Percentiles rank a stretch among this genome's conserved stretches.
These are phyloP conservation scores for Globisporangium abappressorium DNA, from an alignment of 352 stramenopile genomes.

Conservation along the genomic window DNA sequence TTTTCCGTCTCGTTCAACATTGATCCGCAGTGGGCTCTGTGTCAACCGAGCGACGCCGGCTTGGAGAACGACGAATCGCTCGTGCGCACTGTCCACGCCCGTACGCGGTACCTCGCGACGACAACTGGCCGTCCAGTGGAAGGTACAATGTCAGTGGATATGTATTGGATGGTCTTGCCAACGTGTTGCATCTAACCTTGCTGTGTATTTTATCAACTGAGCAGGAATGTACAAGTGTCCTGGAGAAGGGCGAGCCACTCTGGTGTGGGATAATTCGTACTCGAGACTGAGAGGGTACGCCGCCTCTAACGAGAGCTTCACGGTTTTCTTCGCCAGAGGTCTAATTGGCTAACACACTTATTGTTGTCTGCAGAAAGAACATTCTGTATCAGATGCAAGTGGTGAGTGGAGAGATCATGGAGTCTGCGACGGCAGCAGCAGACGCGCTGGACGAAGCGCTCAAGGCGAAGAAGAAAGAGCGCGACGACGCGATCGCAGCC, in stretches of 20 bases:
- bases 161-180: not conserved
- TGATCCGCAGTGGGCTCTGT: slow-evolving; percentile 18
- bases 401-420: slow-evolving; percentile 64
- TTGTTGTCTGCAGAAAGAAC: slow-evolving; percentile 51
- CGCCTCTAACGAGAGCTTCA: not conserved
- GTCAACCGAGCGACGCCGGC: slow-evolving; percentile 18
- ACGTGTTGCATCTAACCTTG: not conserved
- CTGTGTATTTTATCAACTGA: not conserved
- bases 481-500: slow-evolving; percentile 31
- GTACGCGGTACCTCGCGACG: slow-evolving; percentile 55
- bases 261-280: slow-evolving; percentile 84
- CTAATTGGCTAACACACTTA: not conserved
- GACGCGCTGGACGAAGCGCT: slow-evolving; percentile 73
- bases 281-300: slow-evolving; percentile 66
- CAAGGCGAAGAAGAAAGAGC: slow-evolving; percentile 44
- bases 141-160: slow-evolving; percentile 19
- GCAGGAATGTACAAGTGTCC: slow-evolving; percentile 56
- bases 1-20: slow-evolving; percentile 60
- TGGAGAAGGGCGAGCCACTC: slow-evolving; percentile 45
- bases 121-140: slow-evolving; percentile 52
- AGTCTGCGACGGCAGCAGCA: slow-evolving; percentile 60
- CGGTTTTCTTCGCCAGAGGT: not conserved
- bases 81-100: slow-evolving; percentile 55
- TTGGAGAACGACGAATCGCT: slow-evolving; percentile 25
- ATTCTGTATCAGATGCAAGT: slow-evolving; percentile 75